phyloP scores from a whole-genome alignment of 176 grass and related monocot species.

The Carex scoparia region DNA sequence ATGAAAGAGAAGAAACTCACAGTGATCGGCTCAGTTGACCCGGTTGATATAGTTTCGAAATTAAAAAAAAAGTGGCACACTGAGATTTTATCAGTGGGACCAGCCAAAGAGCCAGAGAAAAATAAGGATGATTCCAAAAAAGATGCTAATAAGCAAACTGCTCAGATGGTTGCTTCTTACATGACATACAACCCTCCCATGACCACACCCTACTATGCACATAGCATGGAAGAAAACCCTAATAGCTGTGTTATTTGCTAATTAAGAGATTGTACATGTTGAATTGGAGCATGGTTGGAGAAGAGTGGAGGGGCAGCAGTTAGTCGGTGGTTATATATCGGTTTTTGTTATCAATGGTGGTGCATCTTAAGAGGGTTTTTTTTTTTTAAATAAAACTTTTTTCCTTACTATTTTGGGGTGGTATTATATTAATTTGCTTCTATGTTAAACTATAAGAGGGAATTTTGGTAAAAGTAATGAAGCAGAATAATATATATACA shows the following conservation, averaged over 20 bases:
- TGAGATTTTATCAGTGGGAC: slow-evolving; percentile 42
- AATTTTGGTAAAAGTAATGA: background rate
- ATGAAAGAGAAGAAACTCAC: slow-evolving; percentile 69
- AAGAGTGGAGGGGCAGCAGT: background rate
- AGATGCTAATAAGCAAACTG: slow-evolving; percentile 18
- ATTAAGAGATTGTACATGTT: background rate
- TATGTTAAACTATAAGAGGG: background rate
- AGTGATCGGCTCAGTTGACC: slow-evolving; percentile 53
- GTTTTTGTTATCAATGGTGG: background rate
- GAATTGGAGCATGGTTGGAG: background rate
- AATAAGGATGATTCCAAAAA: slow-evolving; percentile 40
- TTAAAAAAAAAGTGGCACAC: slow-evolving; percentile 35
- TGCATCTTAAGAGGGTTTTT: background rate
- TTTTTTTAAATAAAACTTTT: too few species aligned
- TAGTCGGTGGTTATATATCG: background rate
- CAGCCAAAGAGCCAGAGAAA: slow-evolving; percentile 52
- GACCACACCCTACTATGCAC: slow-evolving; percentile 36
- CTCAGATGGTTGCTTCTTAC: slow-evolving; percentile 18
- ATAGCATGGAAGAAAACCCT: slow-evolving; percentile 63
- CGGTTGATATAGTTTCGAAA: slow-evolving; percentile 39
- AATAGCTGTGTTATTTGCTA: slow-evolving; percentile 64
- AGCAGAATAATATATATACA: background rate
- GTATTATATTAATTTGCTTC: slow-evolving; percentile 7
- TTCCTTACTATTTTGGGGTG: background rate
- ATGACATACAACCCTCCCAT: background rate